phyloP scores from a whole-genome alignment of 2,329 filamentous ascomycete genomes.

The Stachybotrys echinatus region DNA sequence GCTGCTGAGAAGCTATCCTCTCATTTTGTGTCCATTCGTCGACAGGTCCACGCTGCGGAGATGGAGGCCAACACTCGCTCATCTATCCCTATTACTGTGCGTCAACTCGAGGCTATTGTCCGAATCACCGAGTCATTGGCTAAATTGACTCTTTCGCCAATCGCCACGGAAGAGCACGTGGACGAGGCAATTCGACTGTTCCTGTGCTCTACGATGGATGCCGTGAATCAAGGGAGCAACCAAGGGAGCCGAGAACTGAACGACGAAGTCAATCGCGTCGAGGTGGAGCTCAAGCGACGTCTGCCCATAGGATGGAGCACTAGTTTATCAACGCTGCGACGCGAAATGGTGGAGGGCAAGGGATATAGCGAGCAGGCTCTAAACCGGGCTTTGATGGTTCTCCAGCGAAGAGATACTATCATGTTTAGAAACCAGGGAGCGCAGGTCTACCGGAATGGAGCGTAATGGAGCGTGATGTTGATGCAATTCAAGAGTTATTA shows the following conservation, averaged over 20 bases:
- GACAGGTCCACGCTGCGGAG: conserved; percentile 88
- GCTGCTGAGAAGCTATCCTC: conserved; percentile 94
- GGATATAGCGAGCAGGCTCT: conserved; percentile 85
- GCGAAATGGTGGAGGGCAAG: conserved; percentile 89
- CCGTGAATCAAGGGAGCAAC: conserved; percentile 82
- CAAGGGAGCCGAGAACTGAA: conserved; percentile 83
- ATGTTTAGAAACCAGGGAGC: conserved; percentile 73
- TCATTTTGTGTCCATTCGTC: conserved; percentile 93
- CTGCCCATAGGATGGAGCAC: conserved; percentile 96
- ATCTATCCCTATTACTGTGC: conserved; percentile 94
- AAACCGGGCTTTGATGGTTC: conserved; percentile 75
- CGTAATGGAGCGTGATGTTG: no score
- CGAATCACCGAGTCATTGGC: conserved; percentile 95
- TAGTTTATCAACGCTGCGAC: conserved; percentile 75
- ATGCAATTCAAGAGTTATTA: no score
- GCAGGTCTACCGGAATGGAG: conserved; percentile 69
- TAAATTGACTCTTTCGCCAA: conserved; percentile 78
- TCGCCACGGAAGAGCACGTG: conserved; percentile 87
- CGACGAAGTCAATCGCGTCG: conserved; percentile 81
- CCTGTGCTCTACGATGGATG: conserved; percentile 96
- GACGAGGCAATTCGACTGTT: conserved; percentile 97
- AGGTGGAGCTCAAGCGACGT: conserved; percentile 80
- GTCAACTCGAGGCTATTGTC: conserved; percentile 94
- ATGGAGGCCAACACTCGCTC: conserved; percentile 84
- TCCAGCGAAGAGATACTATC: conserved; percentile 84